These are phyloP conservation scores for Carex pumila DNA, from an alignment of 176 grass and related monocot species.

Conservation along the genomic window DNA sequence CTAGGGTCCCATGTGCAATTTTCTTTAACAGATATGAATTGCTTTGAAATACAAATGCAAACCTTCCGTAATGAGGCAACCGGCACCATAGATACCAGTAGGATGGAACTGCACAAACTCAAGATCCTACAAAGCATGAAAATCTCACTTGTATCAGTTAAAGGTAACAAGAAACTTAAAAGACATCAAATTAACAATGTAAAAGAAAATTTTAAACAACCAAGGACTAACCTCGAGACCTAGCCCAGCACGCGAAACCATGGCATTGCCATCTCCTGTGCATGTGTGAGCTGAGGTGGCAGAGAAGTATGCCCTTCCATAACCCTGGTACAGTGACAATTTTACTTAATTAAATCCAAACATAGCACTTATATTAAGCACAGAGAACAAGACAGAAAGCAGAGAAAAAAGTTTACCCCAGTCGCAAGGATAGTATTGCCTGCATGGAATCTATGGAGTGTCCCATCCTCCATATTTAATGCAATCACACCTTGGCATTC, in stretches of 20 bases:
- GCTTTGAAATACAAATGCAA: slow-evolving; percentile 11
- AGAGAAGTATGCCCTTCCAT: slow-evolving; percentile 91
- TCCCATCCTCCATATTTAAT: slow-evolving; percentile 98
- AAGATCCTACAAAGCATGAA: slow-evolving; percentile 64
- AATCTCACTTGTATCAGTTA: slow-evolving; percentile 23
- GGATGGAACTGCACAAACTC: slow-evolving; percentile 97
- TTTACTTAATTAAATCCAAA: background rate
- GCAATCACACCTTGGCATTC: slow-evolving; percentile 82
- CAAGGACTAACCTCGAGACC: slow-evolving; percentile 53
- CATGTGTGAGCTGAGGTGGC: slow-evolving; percentile 97
- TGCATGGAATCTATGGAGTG: slow-evolving; percentile 83
- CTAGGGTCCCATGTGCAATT: background rate
- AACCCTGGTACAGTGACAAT: slow-evolving; percentile 39
- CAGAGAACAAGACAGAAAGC: background rate
- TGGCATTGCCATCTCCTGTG: slow-evolving; percentile 99
- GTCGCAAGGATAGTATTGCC: slow-evolving; percentile 89
- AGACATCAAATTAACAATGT: background rate
- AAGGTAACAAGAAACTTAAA: slow-evolving; percentile 1
- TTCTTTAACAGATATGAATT: slow-evolving; percentile 6
- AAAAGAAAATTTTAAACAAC: slow-evolving; percentile 9
- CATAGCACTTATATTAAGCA: background rate
- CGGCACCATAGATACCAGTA: slow-evolving; percentile 81
- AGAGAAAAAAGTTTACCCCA: slow-evolving; percentile 40
- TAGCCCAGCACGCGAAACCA: slow-evolving; percentile 96
- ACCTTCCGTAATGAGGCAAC: slow-evolving; percentile 91